A percentile compares a stretch with the other conserved stretches of the same genome.
phyloP scores from a whole-genome alignment of 768 basidiomycete genomes.

The Galerina marginata region DNA sequence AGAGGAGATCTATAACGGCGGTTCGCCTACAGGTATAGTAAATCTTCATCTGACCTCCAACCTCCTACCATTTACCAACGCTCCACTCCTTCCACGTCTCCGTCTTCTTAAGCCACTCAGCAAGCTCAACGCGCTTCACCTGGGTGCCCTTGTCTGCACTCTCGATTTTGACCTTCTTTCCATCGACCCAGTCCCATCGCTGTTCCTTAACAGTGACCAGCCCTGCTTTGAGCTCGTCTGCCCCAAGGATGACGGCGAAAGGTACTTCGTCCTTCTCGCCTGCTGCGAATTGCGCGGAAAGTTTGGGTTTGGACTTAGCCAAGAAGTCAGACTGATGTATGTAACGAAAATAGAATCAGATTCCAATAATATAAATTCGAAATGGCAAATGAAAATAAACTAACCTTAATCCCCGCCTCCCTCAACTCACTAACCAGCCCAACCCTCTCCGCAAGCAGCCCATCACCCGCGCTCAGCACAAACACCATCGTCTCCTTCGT shows the following conservation, averaged over 20 bases:
- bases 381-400: constrained; percentile 21
- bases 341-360: not conserved
- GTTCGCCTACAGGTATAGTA: too few species aligned
- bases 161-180: constrained; percentile 71
- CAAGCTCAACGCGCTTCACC: constrained; percentile 65
- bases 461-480: constrained; percentile 91
- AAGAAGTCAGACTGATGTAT: constrained; percentile 81
- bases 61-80: constrained; percentile 30
- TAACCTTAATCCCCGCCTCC: constrained; percentile 86
- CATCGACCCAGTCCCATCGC: constrained; percentile 75
- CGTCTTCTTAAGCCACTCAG: constrained; percentile 64
- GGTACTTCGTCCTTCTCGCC: constrained; percentile 93
- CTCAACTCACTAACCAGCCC: constrained; percentile 79
- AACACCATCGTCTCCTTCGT: constrained; percentile 93
- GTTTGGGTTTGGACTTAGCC: constrained; percentile 91
- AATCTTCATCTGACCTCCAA: too few species aligned
- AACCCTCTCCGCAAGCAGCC: constrained; percentile 85
- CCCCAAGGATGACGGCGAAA: constrained; percentile 91
- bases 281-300: constrained; percentile 84
- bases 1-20: not conserved
- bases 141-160: constrained; percentile 67
- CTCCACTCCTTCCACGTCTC: constrained; percentile 51
- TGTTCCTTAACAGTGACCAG: constrained; percentile 93
- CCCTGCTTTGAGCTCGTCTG: constrained; percentile 83
- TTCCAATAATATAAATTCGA: constrained; percentile 10